Percentiles rank a stretch among this genome's conserved stretches.
Conservation (phyloP, 495 filamentous ascomycete genomes). For the Sordaria brevicollis region DNA sequence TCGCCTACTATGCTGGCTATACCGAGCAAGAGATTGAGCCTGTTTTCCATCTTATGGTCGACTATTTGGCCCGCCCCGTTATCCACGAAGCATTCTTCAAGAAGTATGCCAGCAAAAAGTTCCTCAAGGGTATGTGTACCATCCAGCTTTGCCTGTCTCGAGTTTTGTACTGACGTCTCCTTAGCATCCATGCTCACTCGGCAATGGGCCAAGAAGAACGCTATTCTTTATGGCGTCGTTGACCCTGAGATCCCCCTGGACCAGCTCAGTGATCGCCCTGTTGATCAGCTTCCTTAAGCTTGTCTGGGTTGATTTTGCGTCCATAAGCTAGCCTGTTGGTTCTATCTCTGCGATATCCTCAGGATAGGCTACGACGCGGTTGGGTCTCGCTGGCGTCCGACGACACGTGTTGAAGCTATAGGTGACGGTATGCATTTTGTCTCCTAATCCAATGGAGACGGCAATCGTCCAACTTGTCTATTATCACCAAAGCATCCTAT, state of each 20-base stretch:
- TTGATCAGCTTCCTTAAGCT: background rate
- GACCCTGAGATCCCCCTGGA: conserved; percentile 31
- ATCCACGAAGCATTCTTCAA: conserved; percentile 96
- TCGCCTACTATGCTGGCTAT: conserved; percentile 92
- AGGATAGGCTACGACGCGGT: conserved; percentile 20
- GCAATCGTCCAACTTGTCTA: background rate
- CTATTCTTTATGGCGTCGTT: conserved; percentile 33
- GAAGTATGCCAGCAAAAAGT: conserved; percentile 98
- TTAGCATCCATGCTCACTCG: conserved; percentile 85
- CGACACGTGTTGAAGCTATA: conserved; percentile 15
- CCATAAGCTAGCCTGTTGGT: background rate
- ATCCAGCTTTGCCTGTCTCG: background rate
- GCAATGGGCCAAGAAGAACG: conserved; percentile 80
- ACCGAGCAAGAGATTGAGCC: conserved; percentile 85
- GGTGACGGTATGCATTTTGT: conserved; percentile 12
- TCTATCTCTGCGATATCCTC: conserved; percentile 3
- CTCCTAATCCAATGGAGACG: conserved; percentile 7
- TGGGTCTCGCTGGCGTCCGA: conserved; percentile 16
- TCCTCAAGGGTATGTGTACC: conserved; percentile 71
- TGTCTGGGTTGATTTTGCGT: background rate
- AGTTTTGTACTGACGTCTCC: conserved; percentile 14
- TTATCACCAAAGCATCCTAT: conserved; percentile 9
- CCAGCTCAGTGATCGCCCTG: conserved; percentile 15
- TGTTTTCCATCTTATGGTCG: conserved; percentile 87
- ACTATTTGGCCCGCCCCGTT: conserved; percentile 83